A percentile compares a stretch with the other conserved stretches of the same genome.
phyloP scores from a whole-genome alignment of 129 eudicot species.

The Tagetes patula region DNA sequence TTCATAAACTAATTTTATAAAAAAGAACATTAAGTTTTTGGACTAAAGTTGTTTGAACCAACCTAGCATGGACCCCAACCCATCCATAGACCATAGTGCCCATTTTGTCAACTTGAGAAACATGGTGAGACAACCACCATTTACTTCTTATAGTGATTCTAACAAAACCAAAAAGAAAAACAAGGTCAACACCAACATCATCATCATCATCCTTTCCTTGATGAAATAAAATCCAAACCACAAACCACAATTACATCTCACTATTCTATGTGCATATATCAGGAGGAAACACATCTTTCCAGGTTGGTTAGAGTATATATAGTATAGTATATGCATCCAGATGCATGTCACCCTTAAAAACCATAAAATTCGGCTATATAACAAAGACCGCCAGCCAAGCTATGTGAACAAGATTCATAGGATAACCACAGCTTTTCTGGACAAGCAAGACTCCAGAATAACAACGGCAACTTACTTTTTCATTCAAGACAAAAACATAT shows the following conservation, averaged over 20 bases:
- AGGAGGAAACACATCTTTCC: slow-evolving; percentile 27
- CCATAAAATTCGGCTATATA: slow-evolving; percentile 29
- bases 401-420: slow-evolving; percentile 25
- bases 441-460: slow-evolving; percentile 23
- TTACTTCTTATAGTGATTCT: background rate
- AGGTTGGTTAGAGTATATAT: background rate
- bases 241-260: slow-evolving; percentile 34
- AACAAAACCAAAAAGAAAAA: background rate
- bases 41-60: background rate
- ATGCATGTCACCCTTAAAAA: slow-evolving; percentile 15
- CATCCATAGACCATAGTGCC: background rate
- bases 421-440: slow-evolving; percentile 27
- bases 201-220: slow-evolving; percentile 26
- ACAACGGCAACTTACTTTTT: slow-evolving; percentile 24
- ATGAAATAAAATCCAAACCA: slow-evolving; percentile 26
- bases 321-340: slow-evolving; percentile 24
- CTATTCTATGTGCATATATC: slow-evolving; percentile 31
- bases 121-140: background rate
- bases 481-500: slow-evolving; percentile 32
- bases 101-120: background rate
- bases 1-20: no score
- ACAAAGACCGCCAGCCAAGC: slow-evolving; percentile 27
- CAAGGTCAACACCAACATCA: background rate
- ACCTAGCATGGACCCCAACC: background rate
- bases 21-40: background rate